Evolutionary conservation across 73 alveolate species (phyloP).

Genomic region (Paramecium sonneborni): DNA sequence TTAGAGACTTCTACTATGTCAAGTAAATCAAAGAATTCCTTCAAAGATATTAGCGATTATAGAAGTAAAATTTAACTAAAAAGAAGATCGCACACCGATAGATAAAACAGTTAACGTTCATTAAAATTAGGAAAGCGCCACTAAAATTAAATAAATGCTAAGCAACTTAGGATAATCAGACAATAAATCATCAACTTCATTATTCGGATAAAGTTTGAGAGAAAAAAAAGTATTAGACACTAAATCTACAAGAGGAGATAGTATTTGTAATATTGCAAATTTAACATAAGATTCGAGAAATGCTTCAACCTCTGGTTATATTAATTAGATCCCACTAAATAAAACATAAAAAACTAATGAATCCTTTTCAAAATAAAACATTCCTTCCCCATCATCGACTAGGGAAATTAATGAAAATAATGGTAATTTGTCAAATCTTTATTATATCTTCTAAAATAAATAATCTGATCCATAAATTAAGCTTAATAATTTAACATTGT

Average conservation of each 20-base stretch:
- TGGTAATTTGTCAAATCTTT: background rate
- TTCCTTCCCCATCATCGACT: background rate
- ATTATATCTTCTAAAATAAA: background rate
- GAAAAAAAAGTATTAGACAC: background rate
- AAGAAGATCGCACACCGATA: background rate
- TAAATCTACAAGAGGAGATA: slow-evolving; percentile 4
- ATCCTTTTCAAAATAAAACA: background rate
- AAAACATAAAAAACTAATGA: background rate
- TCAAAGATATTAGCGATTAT: slow-evolving; percentile 7
- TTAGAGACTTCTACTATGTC: background rate
- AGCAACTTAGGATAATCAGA: background rate
- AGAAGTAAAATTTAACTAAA: background rate
- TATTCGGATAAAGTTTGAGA: background rate
- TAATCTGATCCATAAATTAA: background rate
- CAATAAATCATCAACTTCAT: background rate
- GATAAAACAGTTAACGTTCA: background rate
- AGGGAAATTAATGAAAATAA: background rate
- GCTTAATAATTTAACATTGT: background rate
- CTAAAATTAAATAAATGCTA: background rate
- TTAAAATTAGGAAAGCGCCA: background rate
- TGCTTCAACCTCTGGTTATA: slow-evolving; percentile 5
- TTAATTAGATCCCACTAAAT: background rate
- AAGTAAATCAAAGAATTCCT: slow-evolving; percentile 40
- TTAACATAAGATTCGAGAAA: background rate
- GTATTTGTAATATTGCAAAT: background rate